Percentiles rank a stretch among this genome's conserved stretches.
Conservation (phyloP, 1,284 basidiomycete genomes). For the Moesziomyces antarcticus region DNA sequence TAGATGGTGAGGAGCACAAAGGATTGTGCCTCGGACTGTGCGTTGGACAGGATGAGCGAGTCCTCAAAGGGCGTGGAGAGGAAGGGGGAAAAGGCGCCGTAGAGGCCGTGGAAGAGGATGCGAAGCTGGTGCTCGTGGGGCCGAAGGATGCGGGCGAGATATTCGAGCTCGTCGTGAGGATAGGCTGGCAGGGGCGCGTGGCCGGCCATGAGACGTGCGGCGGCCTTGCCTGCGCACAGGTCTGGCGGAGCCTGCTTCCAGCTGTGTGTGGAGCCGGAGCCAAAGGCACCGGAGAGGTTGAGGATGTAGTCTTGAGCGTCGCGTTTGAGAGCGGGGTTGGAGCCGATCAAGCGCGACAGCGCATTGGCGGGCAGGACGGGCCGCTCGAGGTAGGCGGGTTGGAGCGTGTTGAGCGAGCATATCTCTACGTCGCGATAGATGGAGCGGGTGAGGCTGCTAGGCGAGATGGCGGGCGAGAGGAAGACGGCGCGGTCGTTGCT, state of each 20-base stretch:
- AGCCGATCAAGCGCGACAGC: conserved; percentile 35
- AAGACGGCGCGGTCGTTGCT: conserved; percentile 42
- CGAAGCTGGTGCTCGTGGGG: conserved; percentile 23
- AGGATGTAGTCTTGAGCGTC: conserved; percentile 33
- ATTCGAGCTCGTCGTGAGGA: conserved; percentile 26
- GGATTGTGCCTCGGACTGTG: conserved; percentile 25
- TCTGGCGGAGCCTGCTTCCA: conserved; percentile 21
- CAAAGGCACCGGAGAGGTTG: conserved; percentile 17
- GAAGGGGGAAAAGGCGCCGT: conserved; percentile 36
- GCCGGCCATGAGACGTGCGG: conserved; percentile 26
- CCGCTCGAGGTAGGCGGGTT: conserved; percentile 17
- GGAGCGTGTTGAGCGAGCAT: conserved; percentile 19
- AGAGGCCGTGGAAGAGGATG: conserved; percentile 36
- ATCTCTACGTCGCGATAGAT: conserved; percentile 42
- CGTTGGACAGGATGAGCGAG: conserved; percentile 22
- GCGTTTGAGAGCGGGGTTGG: conserved; percentile 18
- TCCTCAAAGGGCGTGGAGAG: conserved; percentile 35
- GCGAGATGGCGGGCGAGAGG: conserved; percentile 34
- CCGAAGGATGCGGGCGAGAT: conserved; percentile 13
- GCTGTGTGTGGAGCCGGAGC: conserved; percentile 2
- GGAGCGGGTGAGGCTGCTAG: conserved; percentile 22
- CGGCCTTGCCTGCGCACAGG: conserved; percentile 34
- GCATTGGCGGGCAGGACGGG: conserved; percentile 28
- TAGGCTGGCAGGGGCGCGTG: conserved; percentile 6
- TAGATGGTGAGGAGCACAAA: conserved; percentile 40